phyloP scores from a whole-genome alignment of 257 asterid genomes.

The Ligustrum vulgare region DNA sequence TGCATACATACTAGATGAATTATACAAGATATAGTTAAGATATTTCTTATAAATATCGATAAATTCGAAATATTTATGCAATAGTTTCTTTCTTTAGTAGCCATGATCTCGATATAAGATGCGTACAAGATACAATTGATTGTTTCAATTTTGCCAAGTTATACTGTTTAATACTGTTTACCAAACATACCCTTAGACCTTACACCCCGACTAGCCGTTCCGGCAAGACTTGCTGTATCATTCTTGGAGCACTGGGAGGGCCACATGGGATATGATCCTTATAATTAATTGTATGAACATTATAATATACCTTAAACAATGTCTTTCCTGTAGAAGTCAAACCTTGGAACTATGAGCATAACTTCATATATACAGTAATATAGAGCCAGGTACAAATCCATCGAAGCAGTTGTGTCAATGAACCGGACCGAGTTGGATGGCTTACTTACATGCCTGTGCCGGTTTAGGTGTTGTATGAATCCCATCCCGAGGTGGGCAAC shows the following conservation, averaged over 20 bases:
- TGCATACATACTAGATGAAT: neutral
- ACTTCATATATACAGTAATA: neutral
- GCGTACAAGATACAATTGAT: conserved; percentile 13
- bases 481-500: neutral
- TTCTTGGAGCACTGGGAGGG: conserved; percentile 1
- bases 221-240: neutral
- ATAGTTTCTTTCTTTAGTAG: neutral
- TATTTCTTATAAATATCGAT: neutral
- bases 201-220: neutral
- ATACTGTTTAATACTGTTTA: neutral
- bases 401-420: neutral
- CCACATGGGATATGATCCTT: conserved; percentile 10
- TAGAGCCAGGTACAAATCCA: neutral
- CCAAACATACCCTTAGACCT: neutral
- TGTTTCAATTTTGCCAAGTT: neutral
- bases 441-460: neutral
- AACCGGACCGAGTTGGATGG: too few relatives aligned
- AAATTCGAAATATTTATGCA: neutral
- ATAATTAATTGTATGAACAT: neutral
- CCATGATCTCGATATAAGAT: neutral
- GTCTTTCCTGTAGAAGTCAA: conserved; percentile 30
- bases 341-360: conserved; percentile 19
- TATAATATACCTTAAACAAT: neutral
- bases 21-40: neutral
- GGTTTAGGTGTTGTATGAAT: neutral